These are phyloP conservation scores for Curvularia sp. DNA, from an alignment of 2,329 filamentous ascomycete genomes.

Conservation along the genomic window DNA sequence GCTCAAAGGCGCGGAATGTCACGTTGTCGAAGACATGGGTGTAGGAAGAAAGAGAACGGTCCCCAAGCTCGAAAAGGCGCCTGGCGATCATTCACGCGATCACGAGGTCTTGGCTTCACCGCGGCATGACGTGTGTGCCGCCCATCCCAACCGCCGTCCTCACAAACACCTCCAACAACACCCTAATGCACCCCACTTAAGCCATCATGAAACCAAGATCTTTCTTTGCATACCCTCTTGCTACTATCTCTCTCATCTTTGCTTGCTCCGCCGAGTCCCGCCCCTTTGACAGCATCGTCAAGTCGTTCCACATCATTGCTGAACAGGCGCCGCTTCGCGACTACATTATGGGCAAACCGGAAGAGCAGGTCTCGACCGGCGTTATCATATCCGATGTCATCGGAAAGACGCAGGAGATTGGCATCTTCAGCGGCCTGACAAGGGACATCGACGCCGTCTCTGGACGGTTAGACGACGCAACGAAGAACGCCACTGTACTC, in stretches of 20 bases:
- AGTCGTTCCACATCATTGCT: slow-evolving; percentile 38
- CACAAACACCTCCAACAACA: slow-evolving; percentile 20
- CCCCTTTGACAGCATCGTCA: slow-evolving; percentile 41
- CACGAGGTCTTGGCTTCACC: slow-evolving; percentile 46
- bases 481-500: slow-evolving; percentile 80
- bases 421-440: slow-evolving; percentile 82
- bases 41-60: slow-evolving; percentile 12
- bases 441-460: slow-evolving; percentile 76
- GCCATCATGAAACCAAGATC: slow-evolving; percentile 40
- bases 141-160: slow-evolving; percentile 27
- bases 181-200: slow-evolving; percentile 14
- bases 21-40: slow-evolving; percentile 25
- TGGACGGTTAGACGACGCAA: slow-evolving; percentile 70
- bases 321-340: slow-evolving; percentile 41
- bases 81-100: slow-evolving; percentile 39
- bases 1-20: slow-evolving; percentile 27
- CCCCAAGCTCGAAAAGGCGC: slow-evolving; percentile 13
- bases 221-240: slow-evolving; percentile 37
- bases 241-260: slow-evolving; percentile 41
- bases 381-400: slow-evolving; percentile 86
- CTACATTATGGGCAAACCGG: slow-evolving; percentile 39
- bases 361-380: slow-evolving; percentile 43
- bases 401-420: slow-evolving; percentile 76
- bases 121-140: slow-evolving; percentile 45
- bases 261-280: slow-evolving; percentile 43